A percentile compares a stretch with the other conserved stretches of the same genome.
These are phyloP conservation scores for Talaromyces nanjingensis DNA, from an alignment of 495 filamentous ascomycete species.

Conservation along the genomic window DNA sequence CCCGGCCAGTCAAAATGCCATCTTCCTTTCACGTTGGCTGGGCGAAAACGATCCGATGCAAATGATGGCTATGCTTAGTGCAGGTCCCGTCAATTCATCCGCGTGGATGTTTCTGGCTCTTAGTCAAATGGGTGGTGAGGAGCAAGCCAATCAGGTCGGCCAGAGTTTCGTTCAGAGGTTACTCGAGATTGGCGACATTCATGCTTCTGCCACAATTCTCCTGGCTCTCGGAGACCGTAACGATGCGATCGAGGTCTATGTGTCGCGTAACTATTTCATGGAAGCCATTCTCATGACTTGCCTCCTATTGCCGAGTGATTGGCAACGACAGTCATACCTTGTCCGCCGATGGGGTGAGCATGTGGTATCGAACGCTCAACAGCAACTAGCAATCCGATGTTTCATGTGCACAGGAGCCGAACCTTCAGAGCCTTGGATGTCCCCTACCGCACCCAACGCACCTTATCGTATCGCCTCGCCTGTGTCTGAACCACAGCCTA, in stretches of 20 bases:
- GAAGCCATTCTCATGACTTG: slow-evolving; percentile 80
- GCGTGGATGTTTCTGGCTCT: slow-evolving; percentile 98
- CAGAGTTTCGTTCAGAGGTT: slow-evolving; percentile 89
- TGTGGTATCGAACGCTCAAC: slow-evolving; percentile 77
- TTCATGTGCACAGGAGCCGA: slow-evolving; percentile 77
- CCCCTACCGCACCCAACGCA: slow-evolving; percentile 67
- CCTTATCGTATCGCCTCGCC: slow-evolving; percentile 38
- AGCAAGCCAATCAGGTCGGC: slow-evolving; percentile 82
- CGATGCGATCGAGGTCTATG: slow-evolving; percentile 93
- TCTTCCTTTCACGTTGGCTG: slow-evolving; percentile 85
- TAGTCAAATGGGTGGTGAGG: slow-evolving; percentile 72
- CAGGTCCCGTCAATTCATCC: slow-evolving; percentile 76
- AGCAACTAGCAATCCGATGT: slow-evolving; percentile 86
- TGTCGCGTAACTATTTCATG: slow-evolving; percentile 86
- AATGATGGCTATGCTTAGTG: slow-evolving; percentile 64
- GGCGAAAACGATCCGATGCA: slow-evolving; percentile 77
- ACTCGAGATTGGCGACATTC: slow-evolving; percentile 82
- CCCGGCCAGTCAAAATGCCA: slow-evolving; percentile 62
- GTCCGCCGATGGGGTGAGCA: slow-evolving; percentile 93
- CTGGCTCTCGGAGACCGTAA: slow-evolving; percentile 88
- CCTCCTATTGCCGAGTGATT: slow-evolving; percentile 67
- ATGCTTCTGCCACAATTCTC: slow-evolving; percentile 84
- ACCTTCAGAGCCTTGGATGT: slow-evolving; percentile 75
- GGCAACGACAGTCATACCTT: slow-evolving; percentile 82
- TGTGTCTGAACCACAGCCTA: slow-evolving; percentile 30